phyloP scores from a whole-genome alignment of 768 basidiomycete species.

The Termitomyces sp. region DNA sequence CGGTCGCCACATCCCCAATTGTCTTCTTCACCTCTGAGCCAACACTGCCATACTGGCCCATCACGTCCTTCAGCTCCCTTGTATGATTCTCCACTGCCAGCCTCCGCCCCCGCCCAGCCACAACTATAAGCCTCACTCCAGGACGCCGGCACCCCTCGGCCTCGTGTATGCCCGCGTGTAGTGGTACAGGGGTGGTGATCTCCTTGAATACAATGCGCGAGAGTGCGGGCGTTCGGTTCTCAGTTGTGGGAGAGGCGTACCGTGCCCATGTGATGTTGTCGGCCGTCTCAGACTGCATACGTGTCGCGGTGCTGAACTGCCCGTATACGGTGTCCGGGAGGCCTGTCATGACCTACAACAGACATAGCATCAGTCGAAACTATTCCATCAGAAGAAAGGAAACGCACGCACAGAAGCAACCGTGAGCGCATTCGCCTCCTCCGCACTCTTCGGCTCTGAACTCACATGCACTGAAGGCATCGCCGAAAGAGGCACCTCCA shows the following conservation, averaged over 20 bases:
- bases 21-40: constrained; percentile 72
- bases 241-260: constrained; percentile 35
- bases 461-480: constrained; percentile 25
- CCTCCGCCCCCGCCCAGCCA: constrained; percentile 73
- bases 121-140: constrained; percentile 44
- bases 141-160: constrained; percentile 23
- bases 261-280: constrained; percentile 74
- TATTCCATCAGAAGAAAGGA: constrained; percentile 4
- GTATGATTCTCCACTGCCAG: constrained; percentile 68
- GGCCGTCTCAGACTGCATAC: constrained; percentile 77
- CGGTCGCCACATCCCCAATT: constrained; percentile 79
- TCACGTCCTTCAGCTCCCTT: constrained; percentile 61
- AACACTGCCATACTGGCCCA: constrained; percentile 50
- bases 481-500: constrained; percentile 12
- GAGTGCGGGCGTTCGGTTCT: constrained; percentile 27
- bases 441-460: constrained; percentile 19
- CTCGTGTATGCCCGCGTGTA: constrained; percentile 52
- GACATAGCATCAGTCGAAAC: background rate
- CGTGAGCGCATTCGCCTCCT: constrained; percentile 36
- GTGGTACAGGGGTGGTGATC: constrained; percentile 47
- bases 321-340: constrained; percentile 73
- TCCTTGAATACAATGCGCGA: constrained; percentile 62
- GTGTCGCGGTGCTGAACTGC: constrained; percentile 54
- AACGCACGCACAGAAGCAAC: constrained; percentile 41
- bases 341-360: constrained; percentile 26